Conservation (phyloP, 805 yeast genomes). For the Wickerhamiella dianesei region DNA sequence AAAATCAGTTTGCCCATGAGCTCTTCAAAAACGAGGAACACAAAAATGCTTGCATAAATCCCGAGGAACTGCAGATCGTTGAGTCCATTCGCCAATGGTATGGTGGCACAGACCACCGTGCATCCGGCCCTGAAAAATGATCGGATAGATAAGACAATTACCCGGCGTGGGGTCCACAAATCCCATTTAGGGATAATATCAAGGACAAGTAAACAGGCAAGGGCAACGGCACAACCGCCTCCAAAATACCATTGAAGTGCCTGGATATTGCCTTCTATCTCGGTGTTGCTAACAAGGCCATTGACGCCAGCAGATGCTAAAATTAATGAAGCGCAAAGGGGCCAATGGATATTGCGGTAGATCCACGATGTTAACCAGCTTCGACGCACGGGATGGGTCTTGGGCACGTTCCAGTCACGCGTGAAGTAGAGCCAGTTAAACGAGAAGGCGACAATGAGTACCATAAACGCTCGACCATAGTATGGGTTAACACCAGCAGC, state of each 20-base stretch:
- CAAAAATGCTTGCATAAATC: slow-evolving; percentile 4
- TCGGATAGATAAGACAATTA: background rate
- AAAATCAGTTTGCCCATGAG: slow-evolving; percentile 3
- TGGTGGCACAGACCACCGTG: slow-evolving; percentile 1
- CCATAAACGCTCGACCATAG: slow-evolving; percentile 8
- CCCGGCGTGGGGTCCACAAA: slow-evolving; percentile 2
- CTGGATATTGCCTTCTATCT: background rate
- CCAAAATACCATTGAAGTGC: slow-evolving; percentile 6
- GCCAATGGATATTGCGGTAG: slow-evolving; percentile 6
- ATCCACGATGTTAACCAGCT: slow-evolving; percentile 2
- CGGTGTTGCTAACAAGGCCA: slow-evolving; percentile 1
- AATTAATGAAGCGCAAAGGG: slow-evolving; percentile 2
- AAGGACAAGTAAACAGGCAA: slow-evolving; percentile 1
- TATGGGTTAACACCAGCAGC: slow-evolving; percentile 4
- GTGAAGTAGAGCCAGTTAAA: slow-evolving; percentile 8
- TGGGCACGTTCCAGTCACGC: slow-evolving; percentile 3
- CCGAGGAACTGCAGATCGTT: slow-evolving; percentile 6
- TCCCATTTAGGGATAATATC: slow-evolving; percentile 5
- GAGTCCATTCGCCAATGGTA: slow-evolving; percentile 1
- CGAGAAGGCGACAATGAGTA: slow-evolving; percentile 4
- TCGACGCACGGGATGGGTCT: slow-evolving; percentile 5
- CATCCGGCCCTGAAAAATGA: background rate
- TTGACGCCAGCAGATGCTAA: slow-evolving; percentile 5
- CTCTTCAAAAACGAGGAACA: slow-evolving; percentile 6
- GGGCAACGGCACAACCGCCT: slow-evolving; percentile 5